Conservation (phyloP, 2,329 filamentous ascomycete species). For the Epichloe baconii region DNA sequence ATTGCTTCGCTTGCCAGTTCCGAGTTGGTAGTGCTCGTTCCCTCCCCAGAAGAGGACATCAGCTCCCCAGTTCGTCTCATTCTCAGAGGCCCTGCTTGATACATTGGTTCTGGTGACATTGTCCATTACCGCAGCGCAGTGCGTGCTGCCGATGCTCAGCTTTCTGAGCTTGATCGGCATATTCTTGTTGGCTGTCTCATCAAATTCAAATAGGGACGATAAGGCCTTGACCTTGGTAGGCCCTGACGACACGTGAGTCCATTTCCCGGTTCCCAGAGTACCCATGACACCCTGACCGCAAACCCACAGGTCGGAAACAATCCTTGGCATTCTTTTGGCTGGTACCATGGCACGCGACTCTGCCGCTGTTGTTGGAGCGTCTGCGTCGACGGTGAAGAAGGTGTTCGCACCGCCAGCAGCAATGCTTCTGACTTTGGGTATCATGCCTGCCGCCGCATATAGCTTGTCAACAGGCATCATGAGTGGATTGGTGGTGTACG, state of each 20-base stretch:
- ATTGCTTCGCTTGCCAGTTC: conserved; percentile 81
- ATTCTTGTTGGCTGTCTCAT: conserved; percentile 54
- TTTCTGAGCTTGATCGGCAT: conserved; percentile 66
- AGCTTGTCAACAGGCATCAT: conserved; percentile 58
- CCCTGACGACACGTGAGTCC: conserved; percentile 71
- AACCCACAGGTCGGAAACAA: conserved; percentile 58
- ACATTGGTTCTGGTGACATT: conserved; percentile 61
- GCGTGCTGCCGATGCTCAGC: conserved; percentile 65
- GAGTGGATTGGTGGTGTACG: conserved; percentile 55
- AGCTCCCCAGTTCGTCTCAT: conserved; percentile 75
- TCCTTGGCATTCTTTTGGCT: conserved; percentile 19
- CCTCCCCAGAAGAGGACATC: conserved; percentile 91
- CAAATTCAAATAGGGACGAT: conserved; percentile 75
- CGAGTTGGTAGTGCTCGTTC: conserved; percentile 88
- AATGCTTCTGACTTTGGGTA: conserved; percentile 59
- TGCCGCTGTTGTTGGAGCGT: conserved; percentile 25
- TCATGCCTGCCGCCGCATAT: conserved; percentile 52
- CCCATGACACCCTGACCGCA: conserved; percentile 80
- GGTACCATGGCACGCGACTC: conserved; percentile 14
- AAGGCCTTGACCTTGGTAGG: conserved; percentile 74
- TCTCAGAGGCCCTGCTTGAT: conserved; percentile 35
- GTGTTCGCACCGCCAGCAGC: conserved; percentile 78
- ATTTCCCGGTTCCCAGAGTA: conserved; percentile 69
- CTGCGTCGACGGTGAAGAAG: conserved; percentile 76
- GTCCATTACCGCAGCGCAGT: conserved; percentile 70